A percentile compares a stretch with the other conserved stretches of the same genome.
These are phyloP conservation scores for Endothia cerciana DNA, from an alignment of 2,329 filamentous ascomycete species.

Conservation along the genomic window DNA sequence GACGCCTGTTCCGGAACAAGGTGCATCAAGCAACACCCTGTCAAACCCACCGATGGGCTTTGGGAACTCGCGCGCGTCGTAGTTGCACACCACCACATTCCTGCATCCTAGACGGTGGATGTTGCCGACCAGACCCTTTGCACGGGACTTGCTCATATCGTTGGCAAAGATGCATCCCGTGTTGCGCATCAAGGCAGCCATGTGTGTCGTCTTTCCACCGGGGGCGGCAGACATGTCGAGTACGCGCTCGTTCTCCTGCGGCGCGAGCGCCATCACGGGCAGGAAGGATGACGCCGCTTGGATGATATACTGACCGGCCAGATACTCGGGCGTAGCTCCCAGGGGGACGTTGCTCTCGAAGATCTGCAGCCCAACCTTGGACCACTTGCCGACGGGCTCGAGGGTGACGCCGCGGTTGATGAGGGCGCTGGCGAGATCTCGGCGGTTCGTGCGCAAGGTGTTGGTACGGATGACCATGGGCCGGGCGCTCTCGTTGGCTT, in stretches of 20 bases:
- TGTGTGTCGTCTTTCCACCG: conserved; percentile 94
- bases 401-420: conserved; percentile 97
- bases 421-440: conserved; percentile 86
- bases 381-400: conserved; percentile 98
- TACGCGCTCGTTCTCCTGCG: conserved; percentile 88
- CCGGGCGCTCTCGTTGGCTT: conserved; percentile 93
- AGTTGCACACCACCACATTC: conserved; percentile 94
- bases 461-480: conserved; percentile 97
- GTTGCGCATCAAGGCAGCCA: conserved; percentile 97
- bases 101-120: conserved; percentile 91
- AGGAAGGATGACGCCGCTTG: conserved; percentile 97
- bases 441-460: conserved; percentile 76
- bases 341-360: conserved; percentile 87
- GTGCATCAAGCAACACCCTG: conserved; percentile 89
- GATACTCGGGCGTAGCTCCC: conserved; percentile 95
- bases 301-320: conserved; percentile 96
- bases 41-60: conserved; percentile 96
- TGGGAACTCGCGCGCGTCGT: conserved; percentile 93
- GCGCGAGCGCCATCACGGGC: conserved; percentile 94
- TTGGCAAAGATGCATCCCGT: conserved; percentile 95
- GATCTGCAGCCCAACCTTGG: conserved; percentile 94
- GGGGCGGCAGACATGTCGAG: conserved; percentile 95
- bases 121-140: conserved; percentile 97
- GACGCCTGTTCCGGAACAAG: conserved; percentile 95
- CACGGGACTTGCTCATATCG: conserved; percentile 89